phyloP scores from a whole-genome alignment of 805 yeast species.

The Wickerhamiella occidentalis region DNA sequence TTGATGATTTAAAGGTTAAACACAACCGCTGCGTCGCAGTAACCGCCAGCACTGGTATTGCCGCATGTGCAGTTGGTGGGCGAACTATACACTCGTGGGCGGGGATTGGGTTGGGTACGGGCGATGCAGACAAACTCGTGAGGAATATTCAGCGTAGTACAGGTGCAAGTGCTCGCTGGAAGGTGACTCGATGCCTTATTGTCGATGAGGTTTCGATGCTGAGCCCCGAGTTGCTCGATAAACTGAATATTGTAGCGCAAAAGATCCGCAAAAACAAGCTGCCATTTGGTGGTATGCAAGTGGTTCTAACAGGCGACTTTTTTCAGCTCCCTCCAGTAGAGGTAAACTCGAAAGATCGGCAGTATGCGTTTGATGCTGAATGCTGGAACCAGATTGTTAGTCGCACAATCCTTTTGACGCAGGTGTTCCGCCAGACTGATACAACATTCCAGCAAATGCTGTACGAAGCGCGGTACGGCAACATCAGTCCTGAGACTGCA shows the following conservation, averaged over 20 bases:
- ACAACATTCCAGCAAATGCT: constrained; percentile 61
- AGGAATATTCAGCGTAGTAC: constrained; percentile 38
- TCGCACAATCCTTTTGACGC: constrained; percentile 55
- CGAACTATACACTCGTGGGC: constrained; percentile 75
- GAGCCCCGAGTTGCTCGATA: constrained; percentile 64
- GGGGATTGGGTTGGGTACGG: constrained; percentile 71
- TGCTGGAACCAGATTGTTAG: constrained; percentile 56
- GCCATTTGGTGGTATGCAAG: constrained; percentile 93
- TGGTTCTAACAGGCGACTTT: constrained; percentile 88
- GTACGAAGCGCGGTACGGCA: constrained; percentile 69
- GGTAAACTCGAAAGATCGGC: constrained; percentile 26
- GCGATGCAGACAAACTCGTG: constrained; percentile 35
- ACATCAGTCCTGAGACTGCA: constrained; percentile 39
- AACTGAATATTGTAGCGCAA: constrained; percentile 60
- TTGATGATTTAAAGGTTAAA: constrained; percentile 37
- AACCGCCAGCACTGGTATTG: constrained; percentile 93
- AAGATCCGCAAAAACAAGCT: constrained; percentile 32
- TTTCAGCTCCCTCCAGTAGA: constrained; percentile 89
- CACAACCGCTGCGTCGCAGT: constrained; percentile 54
- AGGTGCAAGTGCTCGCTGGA: constrained; percentile 47
- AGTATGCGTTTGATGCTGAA: constrained; percentile 64
- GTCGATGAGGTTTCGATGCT: constrained; percentile 94
- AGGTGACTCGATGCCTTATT: constrained; percentile 51
- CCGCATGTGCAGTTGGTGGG: constrained; percentile 91
- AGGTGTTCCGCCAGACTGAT: constrained; percentile 83